Percentiles rank a stretch among this genome's conserved stretches.
Evolutionary conservation across 768 basidiomycete species (phyloP).

Genomic region (Strobilomyces confusus): DNA sequence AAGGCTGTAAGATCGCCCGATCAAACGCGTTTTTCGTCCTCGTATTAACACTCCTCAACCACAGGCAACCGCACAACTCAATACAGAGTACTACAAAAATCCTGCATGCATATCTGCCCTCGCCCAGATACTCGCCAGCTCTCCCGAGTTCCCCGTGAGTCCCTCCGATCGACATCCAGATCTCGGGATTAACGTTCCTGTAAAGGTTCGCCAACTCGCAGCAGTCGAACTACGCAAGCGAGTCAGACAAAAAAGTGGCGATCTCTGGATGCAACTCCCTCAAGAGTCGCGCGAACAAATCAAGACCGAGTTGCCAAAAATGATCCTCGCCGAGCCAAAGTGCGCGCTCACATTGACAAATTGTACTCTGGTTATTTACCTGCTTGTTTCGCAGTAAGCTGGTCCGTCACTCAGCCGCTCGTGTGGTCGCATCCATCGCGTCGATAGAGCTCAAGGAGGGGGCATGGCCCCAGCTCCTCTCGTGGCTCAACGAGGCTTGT

Average conservation of each 20-base stretch:
- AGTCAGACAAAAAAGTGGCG: slow-evolving; percentile 71
- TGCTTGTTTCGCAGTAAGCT: slow-evolving; percentile 54
- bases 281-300: slow-evolving; percentile 73
- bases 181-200: slow-evolving; percentile 3
- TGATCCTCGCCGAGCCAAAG: slow-evolving; percentile 77
- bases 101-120: slow-evolving; percentile 89
- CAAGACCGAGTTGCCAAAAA: slow-evolving; percentile 76
- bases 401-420: slow-evolving; percentile 89
- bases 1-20: slow-evolving; percentile 67
- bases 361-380: not conserved
- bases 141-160: slow-evolving; percentile 81
- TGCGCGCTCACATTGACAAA: slow-evolving; percentile 33
- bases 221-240: slow-evolving; percentile 97
- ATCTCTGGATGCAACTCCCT: slow-evolving; percentile 73
- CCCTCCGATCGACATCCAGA: slow-evolving; percentile 5
- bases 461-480: slow-evolving; percentile 84
- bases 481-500: slow-evolving; percentile 80
- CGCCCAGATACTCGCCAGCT: slow-evolving; percentile 78
- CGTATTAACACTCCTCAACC: slow-evolving; percentile 8
- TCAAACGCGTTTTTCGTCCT: slow-evolving; percentile 22
- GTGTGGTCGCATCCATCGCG: slow-evolving; percentile 91
- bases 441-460: slow-evolving; percentile 76
- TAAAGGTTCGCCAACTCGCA: slow-evolving; percentile 90
- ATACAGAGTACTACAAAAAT: slow-evolving; percentile 90
- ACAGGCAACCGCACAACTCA: slow-evolving; percentile 88